phyloP scores from a whole-genome alignment of 495 filamentous ascomycete genomes.

The Pseudevernia furfuracea region DNA sequence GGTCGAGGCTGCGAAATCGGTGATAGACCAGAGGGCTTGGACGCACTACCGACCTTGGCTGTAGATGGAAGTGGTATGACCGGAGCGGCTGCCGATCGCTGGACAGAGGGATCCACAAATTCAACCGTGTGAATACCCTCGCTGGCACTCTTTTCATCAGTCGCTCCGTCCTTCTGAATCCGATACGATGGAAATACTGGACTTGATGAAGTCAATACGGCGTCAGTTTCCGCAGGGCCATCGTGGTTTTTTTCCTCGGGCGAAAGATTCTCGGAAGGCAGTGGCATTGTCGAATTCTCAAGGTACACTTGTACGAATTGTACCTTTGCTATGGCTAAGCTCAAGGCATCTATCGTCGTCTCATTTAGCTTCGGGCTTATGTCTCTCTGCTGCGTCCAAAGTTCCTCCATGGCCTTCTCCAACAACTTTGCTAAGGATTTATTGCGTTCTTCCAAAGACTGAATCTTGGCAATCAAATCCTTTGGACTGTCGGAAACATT shows the following conservation, averaged over 20 bases:
- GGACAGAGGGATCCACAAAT: not conserved
- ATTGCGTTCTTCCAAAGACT: constrained; percentile 59
- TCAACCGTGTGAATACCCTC: not conserved
- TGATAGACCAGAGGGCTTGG: constrained; percentile 7
- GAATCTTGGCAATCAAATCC: constrained; percentile 33
- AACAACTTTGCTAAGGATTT: constrained; percentile 64
- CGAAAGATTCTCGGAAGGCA: constrained; percentile 37
- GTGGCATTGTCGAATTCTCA: constrained; percentile 52
- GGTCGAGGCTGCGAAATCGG: constrained; percentile 39
- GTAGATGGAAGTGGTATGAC: constrained; percentile 12
- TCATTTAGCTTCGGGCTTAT: constrained; percentile 36
- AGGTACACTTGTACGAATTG: constrained; percentile 74
- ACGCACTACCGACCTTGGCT: constrained; percentile 20
- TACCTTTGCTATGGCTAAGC: constrained; percentile 60
- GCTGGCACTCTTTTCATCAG: constrained; percentile 25
- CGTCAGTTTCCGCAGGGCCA: not conserved
- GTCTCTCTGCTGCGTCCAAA: constrained; percentile 47
- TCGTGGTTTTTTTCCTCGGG: not conserved
- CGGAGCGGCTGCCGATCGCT: not conserved
- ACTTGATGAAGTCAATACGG: not conserved
- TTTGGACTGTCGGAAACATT: constrained; percentile 19
- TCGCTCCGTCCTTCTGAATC: constrained; percentile 23
- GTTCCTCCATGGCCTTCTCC: constrained; percentile 58
- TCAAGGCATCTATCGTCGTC: constrained; percentile 41
- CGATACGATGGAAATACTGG: not conserved